Percentiles rank a stretch among this genome's conserved stretches.
These are phyloP conservation scores for Cyclotella cryptica DNA, from an alignment of 108 stramenopile species.

Conservation along the genomic window DNA sequence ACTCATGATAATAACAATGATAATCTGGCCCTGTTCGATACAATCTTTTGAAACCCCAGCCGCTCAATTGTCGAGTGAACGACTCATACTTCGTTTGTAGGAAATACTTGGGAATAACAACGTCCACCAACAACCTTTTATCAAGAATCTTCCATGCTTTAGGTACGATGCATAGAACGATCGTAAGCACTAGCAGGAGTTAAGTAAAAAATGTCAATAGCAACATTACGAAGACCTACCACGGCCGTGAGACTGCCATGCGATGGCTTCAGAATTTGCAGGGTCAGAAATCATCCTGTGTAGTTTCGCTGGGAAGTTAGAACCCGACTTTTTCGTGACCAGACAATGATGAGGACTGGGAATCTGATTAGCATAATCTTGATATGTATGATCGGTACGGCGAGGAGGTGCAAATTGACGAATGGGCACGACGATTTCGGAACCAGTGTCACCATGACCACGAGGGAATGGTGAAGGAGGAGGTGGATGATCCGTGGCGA, in stretches of 20 bases:
- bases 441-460: no score
- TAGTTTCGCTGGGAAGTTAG: slow-evolving; percentile 41
- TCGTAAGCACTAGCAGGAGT: not conserved
- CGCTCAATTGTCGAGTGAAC: slow-evolving; percentile 37
- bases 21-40: slow-evolving; percentile 33
- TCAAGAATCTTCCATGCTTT: slow-evolving; percentile 23
- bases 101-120: slow-evolving; percentile 64
- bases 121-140: slow-evolving; percentile 24
- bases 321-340: slow-evolving; percentile 13
- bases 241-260: slow-evolving; percentile 37
- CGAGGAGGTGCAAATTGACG: slow-evolving; percentile 8
- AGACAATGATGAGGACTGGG: not conserved
- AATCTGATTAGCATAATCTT: slow-evolving; percentile 14
- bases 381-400: slow-evolving; percentile 31
- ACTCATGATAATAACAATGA: slow-evolving; percentile 40
- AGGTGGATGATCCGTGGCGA: no score
- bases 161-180: not conserved
- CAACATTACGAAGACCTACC: not conserved
- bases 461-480: no score
- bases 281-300: slow-evolving; percentile 31
- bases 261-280: slow-evolving; percentile 29
- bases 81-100: slow-evolving; percentile 60
- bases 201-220: not conserved
- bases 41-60: slow-evolving; percentile 46
- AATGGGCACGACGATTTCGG: not conserved